phyloP scores from a whole-genome alignment of 139 green algal genomes.

The Chlamydomonas sphaeroides region DNA sequence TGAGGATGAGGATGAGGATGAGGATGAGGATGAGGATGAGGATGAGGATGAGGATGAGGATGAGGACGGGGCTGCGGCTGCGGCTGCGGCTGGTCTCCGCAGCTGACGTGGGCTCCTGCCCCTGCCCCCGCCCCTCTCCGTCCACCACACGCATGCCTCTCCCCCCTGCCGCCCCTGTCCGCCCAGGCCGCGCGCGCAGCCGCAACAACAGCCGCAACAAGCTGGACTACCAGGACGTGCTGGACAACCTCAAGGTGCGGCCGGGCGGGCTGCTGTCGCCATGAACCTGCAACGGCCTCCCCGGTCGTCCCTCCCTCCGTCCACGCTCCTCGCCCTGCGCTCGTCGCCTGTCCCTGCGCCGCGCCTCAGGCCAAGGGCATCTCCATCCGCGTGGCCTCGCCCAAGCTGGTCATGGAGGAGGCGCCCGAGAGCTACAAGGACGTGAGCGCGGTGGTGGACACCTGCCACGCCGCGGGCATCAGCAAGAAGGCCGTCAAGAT shows the following conservation, averaged over 20 bases:
- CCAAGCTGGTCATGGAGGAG: constrained; percentile 92
- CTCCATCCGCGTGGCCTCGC: constrained; percentile 72
- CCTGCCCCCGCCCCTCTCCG: too few relatives aligned
- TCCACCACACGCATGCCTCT: not conserved
- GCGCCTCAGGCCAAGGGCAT: constrained; percentile 56
- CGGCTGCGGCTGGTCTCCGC: too few relatives aligned
- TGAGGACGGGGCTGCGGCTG: too few relatives aligned
- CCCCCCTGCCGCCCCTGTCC: too few relatives aligned
- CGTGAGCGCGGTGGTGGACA: constrained; percentile 88
- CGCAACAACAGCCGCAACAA: constrained; percentile 80
- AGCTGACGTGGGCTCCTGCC: not conserved
- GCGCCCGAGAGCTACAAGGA: constrained; percentile 94
- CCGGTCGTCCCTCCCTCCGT: not conserved
- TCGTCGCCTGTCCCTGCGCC: too few relatives aligned
- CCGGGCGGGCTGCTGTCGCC: too few relatives aligned
- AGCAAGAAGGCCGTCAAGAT: constrained; percentile 86
- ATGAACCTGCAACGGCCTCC: not conserved
- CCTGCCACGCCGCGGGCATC: constrained; percentile 85
- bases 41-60: too few relatives aligned
- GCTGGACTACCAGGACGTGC: constrained; percentile 83
- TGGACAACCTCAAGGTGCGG: constrained; percentile 79
- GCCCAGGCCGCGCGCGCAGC: constrained; percentile 68
- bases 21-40: too few relatives aligned
- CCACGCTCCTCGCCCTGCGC: not conserved
- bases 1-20: too few relatives aligned